A percentile compares a stretch with the other conserved stretches of the same genome.
Evolutionary conservation across 2,329 filamentous ascomycete species (phyloP).

Genomic region (Coleophoma crateriformis): DNA sequence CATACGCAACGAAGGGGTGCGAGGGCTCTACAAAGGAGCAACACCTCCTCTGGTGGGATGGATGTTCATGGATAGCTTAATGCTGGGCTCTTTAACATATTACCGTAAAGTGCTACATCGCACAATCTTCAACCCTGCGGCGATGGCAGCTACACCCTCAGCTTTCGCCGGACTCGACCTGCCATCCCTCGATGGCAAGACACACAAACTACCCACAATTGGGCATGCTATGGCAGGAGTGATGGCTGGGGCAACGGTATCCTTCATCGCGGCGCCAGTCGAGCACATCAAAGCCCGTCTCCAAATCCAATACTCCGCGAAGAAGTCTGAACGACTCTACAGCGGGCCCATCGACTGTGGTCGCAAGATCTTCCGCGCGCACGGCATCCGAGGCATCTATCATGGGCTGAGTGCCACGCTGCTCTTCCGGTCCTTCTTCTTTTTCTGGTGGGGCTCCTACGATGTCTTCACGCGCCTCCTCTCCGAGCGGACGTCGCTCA

Average conservation of each 20-base stretch:
- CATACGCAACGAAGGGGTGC: conserved; percentile 75
- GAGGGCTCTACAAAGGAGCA: conserved; percentile 89
- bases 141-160: conserved; percentile 25
- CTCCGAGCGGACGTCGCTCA: conserved; percentile 60
- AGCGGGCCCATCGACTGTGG: conserved; percentile 82
- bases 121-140: conserved; percentile 62
- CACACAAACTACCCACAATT: conserved; percentile 58
- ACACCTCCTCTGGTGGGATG: conserved; percentile 89
- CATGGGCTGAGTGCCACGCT: conserved; percentile 81
- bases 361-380: conserved; percentile 59
- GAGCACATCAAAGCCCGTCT: conserved; percentile 93
- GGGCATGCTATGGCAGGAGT: conserved; percentile 88
- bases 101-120: conserved; percentile 82
- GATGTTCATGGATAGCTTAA: conserved; percentile 95
- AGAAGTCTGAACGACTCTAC: conserved; percentile 74
- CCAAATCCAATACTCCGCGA: conserved; percentile 86
- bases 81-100: conserved; percentile 87
- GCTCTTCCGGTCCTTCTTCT: conserved; percentile 89
- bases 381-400: conserved; percentile 78
- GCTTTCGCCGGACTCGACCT: conserved; percentile 10
- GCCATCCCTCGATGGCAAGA: conserved; percentile 23
- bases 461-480: conserved; percentile 73
- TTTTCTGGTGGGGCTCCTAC: conserved; percentile 98
- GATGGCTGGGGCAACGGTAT: conserved; percentile 82
- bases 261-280: conserved; percentile 86